phyloP scores from a whole-genome alignment of 208 protist genomes.

The Wallacemonas sp. region DNA sequence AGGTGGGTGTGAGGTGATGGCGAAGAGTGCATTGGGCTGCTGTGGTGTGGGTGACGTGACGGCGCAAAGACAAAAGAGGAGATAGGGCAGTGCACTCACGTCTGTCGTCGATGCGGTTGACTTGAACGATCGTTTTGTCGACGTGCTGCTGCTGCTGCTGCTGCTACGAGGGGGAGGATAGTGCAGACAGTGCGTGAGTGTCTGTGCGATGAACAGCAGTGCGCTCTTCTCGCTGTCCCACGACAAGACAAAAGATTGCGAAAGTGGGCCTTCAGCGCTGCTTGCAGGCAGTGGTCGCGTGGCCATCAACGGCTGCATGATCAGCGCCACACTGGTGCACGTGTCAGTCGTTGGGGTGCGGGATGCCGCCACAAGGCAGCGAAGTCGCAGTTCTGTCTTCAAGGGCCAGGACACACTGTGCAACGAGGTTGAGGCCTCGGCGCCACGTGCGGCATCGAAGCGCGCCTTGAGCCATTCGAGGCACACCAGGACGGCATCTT shows the following conservation, averaged over 20 bases:
- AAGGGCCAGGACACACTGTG: neutral
- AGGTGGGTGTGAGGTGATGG: neutral
- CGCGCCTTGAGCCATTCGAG: constrained; percentile 1
- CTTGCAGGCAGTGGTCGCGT: too few relatives aligned
- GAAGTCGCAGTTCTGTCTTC: neutral
- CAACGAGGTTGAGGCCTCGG: too few relatives aligned
- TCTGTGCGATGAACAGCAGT: too few relatives aligned
- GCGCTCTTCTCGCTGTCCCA: too few relatives aligned
- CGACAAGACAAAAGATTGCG: too few relatives aligned
- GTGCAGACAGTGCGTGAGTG: too few relatives aligned
- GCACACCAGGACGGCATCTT: neutral
- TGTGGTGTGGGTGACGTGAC: neutral
- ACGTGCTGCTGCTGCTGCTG: too few relatives aligned
- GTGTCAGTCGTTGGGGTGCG: neutral
- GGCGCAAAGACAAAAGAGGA: neutral
- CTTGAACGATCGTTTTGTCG: too few relatives aligned
- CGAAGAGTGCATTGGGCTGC: neutral
- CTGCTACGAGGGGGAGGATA: too few relatives aligned
- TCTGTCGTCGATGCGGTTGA: too few relatives aligned
- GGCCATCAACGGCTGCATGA: neutral
- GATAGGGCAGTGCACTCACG: neutral
- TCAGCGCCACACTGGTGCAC: neutral
- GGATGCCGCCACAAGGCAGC: too few relatives aligned
- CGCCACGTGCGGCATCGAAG: neutral
- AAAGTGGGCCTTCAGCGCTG: too few relatives aligned